Conservation (phyloP, 129 eudicot genomes). For the Daucus carota region DH1_v3.0 NC_030384.2:28942501-28943000, state of each 20-base stretch:
- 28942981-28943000: neutral
- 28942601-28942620: conserved; percentile 61
- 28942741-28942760: conserved; percentile 9
- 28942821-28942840: neutral
- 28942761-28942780: conserved; percentile 1
- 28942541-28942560: conserved; percentile 69
- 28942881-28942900: neutral
- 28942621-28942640: conserved; percentile 58
- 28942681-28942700: conserved; percentile 62
- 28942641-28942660: conserved; percentile 76
- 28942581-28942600: conserved; percentile 63
- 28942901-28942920: neutral
- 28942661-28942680: conserved; percentile 69
- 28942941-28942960: neutral
- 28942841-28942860: neutral
- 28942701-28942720: conserved; percentile 67
- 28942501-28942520: conserved; percentile 65
- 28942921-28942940: neutral
- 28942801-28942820: neutral
- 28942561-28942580: conserved; percentile 93
- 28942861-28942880: neutral
- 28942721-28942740: conserved; percentile 49
- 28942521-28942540: conserved; percentile 81
- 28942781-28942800: neutral
- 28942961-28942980: neutral